Evolutionary conservation across 2,329 filamentous ascomycete genomes (phyloP), one percentile per base, ranked within the genome.

Genomic region (Gremmenia infestans): DNA sequence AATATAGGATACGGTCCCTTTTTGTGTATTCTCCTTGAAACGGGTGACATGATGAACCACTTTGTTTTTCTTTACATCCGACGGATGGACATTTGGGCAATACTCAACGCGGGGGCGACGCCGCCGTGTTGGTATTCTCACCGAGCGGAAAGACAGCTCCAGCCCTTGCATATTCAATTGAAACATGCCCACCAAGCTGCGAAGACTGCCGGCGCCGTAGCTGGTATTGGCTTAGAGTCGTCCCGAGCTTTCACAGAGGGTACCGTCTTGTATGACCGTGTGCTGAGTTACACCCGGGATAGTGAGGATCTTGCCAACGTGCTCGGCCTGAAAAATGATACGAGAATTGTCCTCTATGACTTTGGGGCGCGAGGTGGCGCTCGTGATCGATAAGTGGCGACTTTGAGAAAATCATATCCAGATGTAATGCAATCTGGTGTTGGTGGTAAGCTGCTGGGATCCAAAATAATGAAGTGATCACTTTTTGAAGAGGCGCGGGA

Each of bases 111-210:
- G 52, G 50, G 9, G 46, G 50, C n/a, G 57, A 63, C 28, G 57
- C 63, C 12, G 53, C 59, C 22, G 54, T 67, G 14, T 39, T 67
- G 19, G 14, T 65, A 4, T 63, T 67, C 40, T 53, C 65, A 3
- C 58, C 56, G 0, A 65, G 61, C 55, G 62, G 63, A 2, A 67
- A 67, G 45, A 67, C 59, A 12, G 64, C 60, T 28, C 53, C 64
- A 25, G 46, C 55, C 8, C 60, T 67, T 36, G 64, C 63, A 11
- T 56, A 64, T 32, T 50, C 52, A 59, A 22, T 53, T 67, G 23
- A 65, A 63, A 45, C 49, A 63, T 28, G 54, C 48, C n/a, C 58
- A 62, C 23, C 61, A 61, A 2, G 55, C 50, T 43, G 55, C 45
- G 8, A 57, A 35, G 3, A 57, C 48, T 36, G 63, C 62, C 6